Conservation (phyloP, 163 green algal genomes). For the Scenedesmus sp. region DNA sequence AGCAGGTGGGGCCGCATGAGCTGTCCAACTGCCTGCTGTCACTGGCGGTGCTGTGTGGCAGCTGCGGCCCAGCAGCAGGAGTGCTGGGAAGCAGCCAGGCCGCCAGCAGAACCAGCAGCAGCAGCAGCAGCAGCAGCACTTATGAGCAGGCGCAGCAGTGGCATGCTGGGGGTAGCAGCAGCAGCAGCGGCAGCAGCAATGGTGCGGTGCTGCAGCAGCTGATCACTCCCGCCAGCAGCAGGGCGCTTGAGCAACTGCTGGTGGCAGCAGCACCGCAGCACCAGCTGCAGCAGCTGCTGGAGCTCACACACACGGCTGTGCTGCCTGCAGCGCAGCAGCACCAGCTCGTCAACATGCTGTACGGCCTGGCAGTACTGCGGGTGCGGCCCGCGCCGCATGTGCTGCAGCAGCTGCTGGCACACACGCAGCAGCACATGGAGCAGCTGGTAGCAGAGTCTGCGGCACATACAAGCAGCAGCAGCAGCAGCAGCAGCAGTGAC, state of each 20-base stretch:
- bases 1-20: not conserved
- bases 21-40: constrained; percentile 42
- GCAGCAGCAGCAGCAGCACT: not conserved
- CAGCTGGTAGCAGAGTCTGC: not conserved
- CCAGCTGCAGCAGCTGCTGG: constrained; percentile 50
- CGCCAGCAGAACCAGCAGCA: not conserved
- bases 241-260: constrained; percentile 34
- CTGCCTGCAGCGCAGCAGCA: not conserved
- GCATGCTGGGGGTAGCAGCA: not conserved
- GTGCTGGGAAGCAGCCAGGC: not conserved
- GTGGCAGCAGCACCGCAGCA: constrained; percentile 24
- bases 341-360: constrained; percentile 23
- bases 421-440: not conserved
- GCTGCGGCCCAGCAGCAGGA: not conserved
- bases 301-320: not conserved
- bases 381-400: constrained; percentile 9
- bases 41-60: constrained; percentile 35
- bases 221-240: constrained; percentile 20
- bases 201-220: not conserved
- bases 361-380: constrained; percentile 11
- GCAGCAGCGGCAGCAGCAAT: not conserved
- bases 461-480: not conserved
- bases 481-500: not conserved
- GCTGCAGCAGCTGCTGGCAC: constrained; percentile 6
- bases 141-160: not conserved